Evolutionary conservation across 1,284 basidiomycete species (phyloP), one percentile per base, ranked within the genome.

Genomic region (Flammula alnicola): DNA sequence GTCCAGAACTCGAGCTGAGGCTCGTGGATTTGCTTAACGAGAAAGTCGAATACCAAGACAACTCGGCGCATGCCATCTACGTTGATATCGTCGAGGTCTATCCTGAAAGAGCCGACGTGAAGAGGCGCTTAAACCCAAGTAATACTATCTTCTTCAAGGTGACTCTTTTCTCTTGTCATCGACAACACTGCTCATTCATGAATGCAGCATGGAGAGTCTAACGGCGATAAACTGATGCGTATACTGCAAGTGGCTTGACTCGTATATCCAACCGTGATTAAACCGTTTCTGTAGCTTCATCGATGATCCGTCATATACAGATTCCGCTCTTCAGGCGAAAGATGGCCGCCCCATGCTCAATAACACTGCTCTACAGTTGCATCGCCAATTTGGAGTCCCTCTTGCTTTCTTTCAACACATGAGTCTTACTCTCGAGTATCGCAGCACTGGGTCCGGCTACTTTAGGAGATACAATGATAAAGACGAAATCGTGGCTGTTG

Each of bases 1-100:
- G 12, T 35, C 46, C 46, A 7, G 46, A 48, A 31, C 29, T 48
- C 29, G 46, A 48, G 17, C 7, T 48, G n/a, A 41, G 46, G 20
- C 16, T 32, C 16, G n/a, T 30, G 8, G n/a, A 29, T 20, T 14
- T 31, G 23, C n/a, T 40, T 14, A 20, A 33, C 16, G 2, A 7
- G 14, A n/a, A n/a, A n/a, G n/a, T n/a, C n/a, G 30, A 29, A 38
- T 12, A n/a, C 4, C 20, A 10, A 12, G 29, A 39, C 14, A 7
- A 5, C 2, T 20, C 9, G 16, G 22, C 17, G 4, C 3, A 47
- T 25, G 12, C 8, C 9, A 26, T 33, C 16, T 29, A 31, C 1
- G 23, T 48, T 14, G 46, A 48, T 35, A 12, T 41, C n/a, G 6
- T 48, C 17, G 26, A 31, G 14, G 12, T 48, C 16, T 40, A 12